A percentile compares a stretch with the other conserved stretches of the same genome.
Conservation (phyloP, 148 eudicot species). For the Beta vulgaris region DNA sequence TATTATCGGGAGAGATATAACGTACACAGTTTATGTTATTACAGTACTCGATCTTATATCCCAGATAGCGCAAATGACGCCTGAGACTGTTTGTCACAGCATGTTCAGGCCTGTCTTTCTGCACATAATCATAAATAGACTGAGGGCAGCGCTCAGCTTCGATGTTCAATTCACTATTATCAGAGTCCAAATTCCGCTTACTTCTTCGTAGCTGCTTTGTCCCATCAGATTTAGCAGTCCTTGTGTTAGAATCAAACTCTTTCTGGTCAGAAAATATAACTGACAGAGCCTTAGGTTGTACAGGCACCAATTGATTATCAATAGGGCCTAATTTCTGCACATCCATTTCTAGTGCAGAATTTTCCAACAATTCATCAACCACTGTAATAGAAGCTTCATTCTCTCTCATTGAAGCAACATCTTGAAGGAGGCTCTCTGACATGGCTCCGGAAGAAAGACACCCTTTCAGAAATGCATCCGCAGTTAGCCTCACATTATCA, state of each 20-base stretch:
- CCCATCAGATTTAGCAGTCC: background rate
- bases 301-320: constrained; percentile 18
- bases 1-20: constrained; percentile 54
- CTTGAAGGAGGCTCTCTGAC: constrained; percentile 2
- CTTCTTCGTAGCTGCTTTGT: background rate
- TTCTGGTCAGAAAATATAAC: constrained; percentile 22
- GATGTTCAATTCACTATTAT: constrained; percentile 28
- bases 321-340: constrained; percentile 1
- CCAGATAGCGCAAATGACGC: constrained; percentile 56
- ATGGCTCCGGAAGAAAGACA: constrained; percentile 25
- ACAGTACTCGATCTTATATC: constrained; percentile 59
- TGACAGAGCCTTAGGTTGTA: constrained; percentile 19
- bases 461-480: constrained; percentile 34
- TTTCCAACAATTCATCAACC: constrained; percentile 9
- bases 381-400: background rate
- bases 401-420: constrained; percentile 4
- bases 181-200: constrained; percentile 32
- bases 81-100: constrained; percentile 19
- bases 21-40: constrained; percentile 18
- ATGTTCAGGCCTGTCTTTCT: background rate
- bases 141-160: constrained; percentile 47
- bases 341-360: constrained; percentile 9
- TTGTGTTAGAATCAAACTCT: constrained; percentile 3
- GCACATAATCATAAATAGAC: constrained; percentile 34
- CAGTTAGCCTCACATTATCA: constrained; percentile 40